Conservation (phyloP, 306 rosid species). For the Prunus kanzakura region DNA sequence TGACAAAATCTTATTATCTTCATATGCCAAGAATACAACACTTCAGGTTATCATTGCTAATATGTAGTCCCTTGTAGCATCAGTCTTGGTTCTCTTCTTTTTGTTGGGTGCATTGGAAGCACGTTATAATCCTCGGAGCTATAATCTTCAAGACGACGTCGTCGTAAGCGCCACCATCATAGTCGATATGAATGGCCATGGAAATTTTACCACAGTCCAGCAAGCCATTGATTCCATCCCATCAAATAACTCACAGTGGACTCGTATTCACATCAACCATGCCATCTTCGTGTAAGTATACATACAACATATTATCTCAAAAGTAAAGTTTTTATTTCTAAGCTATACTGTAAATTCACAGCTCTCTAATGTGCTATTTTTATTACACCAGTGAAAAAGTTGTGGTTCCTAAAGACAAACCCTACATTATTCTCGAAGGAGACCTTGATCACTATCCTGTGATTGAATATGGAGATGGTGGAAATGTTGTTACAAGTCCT, state of each 20-base stretch:
- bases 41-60: not conserved
- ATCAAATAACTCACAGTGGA: slow-evolving; percentile 19
- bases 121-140: not conserved
- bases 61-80: not conserved
- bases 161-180: not conserved
- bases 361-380: not conserved
- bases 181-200: slow-evolving; percentile 20
- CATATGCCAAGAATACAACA: not conserved
- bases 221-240: slow-evolving; percentile 40
- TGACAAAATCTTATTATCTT: not conserved
- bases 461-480: not conserved
- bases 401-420: slow-evolving; percentile 13
- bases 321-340: not conserved
- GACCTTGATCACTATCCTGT: not conserved
- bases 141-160: not conserved
- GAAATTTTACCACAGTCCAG: slow-evolving; percentile 24
- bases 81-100: not conserved
- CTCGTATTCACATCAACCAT: slow-evolving; percentile 22
- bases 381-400: slow-evolving; percentile 31
- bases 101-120: not conserved
- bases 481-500: not conserved
- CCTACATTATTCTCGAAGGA: slow-evolving; percentile 35
- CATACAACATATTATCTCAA: not conserved
- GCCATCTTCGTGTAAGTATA: slow-evolving; percentile 23
- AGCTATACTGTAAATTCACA: not conserved